A percentile compares a stretch with the other conserved stretches of the same genome.
phyloP scores from a whole-genome alignment of 2,329 filamentous ascomycete genomes.

The Fusarium begoniae region DNA sequence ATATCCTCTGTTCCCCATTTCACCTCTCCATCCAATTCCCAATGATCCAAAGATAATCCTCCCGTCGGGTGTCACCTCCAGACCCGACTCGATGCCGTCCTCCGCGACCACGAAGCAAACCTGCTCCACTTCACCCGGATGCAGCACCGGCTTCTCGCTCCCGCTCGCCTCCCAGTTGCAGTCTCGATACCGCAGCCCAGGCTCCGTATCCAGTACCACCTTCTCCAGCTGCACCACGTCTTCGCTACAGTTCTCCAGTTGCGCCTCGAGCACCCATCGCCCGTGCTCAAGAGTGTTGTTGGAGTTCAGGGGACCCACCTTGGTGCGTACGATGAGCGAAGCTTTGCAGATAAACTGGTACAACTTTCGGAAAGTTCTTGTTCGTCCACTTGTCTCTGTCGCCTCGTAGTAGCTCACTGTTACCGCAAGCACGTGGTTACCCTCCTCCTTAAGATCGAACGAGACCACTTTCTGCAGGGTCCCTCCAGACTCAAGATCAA shows the following conservation, averaged over 20 bases:
- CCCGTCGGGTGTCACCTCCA: constrained; percentile 61
- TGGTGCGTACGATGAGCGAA: constrained; percentile 89
- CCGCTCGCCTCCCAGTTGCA: constrained; percentile 65
- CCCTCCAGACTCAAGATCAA: constrained; percentile 67
- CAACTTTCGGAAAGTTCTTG: constrained; percentile 89
- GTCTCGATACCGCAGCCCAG: constrained; percentile 60
- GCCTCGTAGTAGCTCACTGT: constrained; percentile 96
- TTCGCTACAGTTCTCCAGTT: constrained; percentile 94
- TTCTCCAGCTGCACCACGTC: constrained; percentile 80
- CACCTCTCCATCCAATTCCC: constrained; percentile 86
- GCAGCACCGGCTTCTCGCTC: constrained; percentile 62
- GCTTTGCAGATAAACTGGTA: constrained; percentile 97
- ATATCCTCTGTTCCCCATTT: constrained; percentile 89
- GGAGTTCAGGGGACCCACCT: constrained; percentile 70
- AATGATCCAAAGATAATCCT: constrained; percentile 80
- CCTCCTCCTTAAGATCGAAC: constrained; percentile 93
- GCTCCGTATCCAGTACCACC: constrained; percentile 64
- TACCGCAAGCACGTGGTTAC: constrained; percentile 90
- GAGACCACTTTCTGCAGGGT: constrained; percentile 84
- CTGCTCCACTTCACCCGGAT: constrained; percentile 72
- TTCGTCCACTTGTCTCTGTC: constrained; percentile 72
- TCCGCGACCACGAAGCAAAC: constrained; percentile 68
- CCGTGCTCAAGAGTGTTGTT: constrained; percentile 44
- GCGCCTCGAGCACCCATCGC: constrained; percentile 86
- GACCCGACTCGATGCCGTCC: constrained; percentile 47